phyloP scores from a whole-genome alignment of 768 basidiomycete genomes.

The Mycena maculata region DNA sequence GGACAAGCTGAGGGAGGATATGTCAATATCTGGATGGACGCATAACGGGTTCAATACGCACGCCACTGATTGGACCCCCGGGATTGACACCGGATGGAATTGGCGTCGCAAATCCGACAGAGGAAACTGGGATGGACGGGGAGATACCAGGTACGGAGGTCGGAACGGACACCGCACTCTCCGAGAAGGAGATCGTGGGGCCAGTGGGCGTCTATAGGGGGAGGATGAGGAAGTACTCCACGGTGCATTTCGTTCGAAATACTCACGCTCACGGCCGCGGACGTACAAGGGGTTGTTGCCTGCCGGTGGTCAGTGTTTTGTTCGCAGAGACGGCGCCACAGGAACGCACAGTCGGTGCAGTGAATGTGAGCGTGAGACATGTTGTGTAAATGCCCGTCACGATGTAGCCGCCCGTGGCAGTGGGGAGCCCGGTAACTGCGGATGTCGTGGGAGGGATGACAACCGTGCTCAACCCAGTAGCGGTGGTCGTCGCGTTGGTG shows the following conservation, averaged over 20 bases:
- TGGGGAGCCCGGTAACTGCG: not conserved
- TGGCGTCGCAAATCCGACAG: too few relatives aligned
- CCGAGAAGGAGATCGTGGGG: too few relatives aligned
- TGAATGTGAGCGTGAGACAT: constrained; percentile 15
- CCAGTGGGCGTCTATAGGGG: too few relatives aligned
- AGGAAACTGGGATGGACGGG: too few relatives aligned
- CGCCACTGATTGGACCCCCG: constrained; percentile 5
- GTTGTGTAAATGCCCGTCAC: constrained; percentile 21
- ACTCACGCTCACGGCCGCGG: too few relatives aligned
- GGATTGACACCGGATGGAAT: not conserved
- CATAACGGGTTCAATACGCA: not conserved
- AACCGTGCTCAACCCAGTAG: too few relatives aligned
- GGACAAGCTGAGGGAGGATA: not conserved
- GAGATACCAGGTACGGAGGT: too few relatives aligned
- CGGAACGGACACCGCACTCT: too few relatives aligned
- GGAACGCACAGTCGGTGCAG: constrained; percentile 3
- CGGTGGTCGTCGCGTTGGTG: not conserved
- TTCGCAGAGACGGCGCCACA: not conserved
- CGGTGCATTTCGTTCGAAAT: too few relatives aligned
- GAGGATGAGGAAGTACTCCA: too few relatives aligned
- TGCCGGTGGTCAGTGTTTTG: too few relatives aligned
- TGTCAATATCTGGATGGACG: not conserved
- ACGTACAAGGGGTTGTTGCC: not conserved
- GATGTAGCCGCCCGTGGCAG: constrained; percentile 7
- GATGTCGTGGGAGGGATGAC: not conserved